Base-by-base conservation (phyloP, 2,329 filamentous ascomycete species). In the Fusarium sp. region DNA sequence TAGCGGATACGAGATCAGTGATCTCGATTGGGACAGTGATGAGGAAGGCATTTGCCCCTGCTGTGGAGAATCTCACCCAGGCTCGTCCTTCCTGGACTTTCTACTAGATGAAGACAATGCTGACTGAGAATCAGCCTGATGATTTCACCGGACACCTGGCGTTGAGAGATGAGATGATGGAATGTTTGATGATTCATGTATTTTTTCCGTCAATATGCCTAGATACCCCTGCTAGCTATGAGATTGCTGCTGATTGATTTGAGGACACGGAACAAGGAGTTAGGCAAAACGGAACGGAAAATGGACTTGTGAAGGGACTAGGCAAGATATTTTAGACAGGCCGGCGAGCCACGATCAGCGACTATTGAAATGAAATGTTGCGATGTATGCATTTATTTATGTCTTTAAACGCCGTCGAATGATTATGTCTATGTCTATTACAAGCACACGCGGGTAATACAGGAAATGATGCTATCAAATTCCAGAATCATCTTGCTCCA, bases 31-130 rank as follows among this genome's bases (percentile, higher is more conserved):
- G 68, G 79, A 82, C 57, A 80, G 77, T 20, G 80, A 81, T 50
- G 83, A 84, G 14, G 82, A 84, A 61, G 81, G 80, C 30, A 68
- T 82, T 48, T 85, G 84, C 66, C 83, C 83, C 35, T 84, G 83
- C 73, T 85, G 84, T 61, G 84, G 84, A 66, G 82, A 84, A 70
- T 77, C 77, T 41, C 83, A 85, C 66, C 80, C 82, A 60, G 78
- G 78, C 63, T 79, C 81, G 54, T 81, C 82, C 59, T 81, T 83
- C 64, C 73, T 84, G 56, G 81, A 80, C 37, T 79, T 76, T 43
- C 35, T 82, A 66, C 64, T 79, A 63, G 78, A 80, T 27, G 78
- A 80, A 32, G 77, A 80, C 54, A 58, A 76, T 63, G 68, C 70
- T 77, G 76, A 79, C 70, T 79, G 71, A 76, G 48, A 37, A 68